A percentile compares a stretch with the other conserved stretches of the same genome.
Evolutionary conservation across 1,139 yeast genomes (phyloP).

Genomic region (Debaryomycetaceae sp.): DNA sequence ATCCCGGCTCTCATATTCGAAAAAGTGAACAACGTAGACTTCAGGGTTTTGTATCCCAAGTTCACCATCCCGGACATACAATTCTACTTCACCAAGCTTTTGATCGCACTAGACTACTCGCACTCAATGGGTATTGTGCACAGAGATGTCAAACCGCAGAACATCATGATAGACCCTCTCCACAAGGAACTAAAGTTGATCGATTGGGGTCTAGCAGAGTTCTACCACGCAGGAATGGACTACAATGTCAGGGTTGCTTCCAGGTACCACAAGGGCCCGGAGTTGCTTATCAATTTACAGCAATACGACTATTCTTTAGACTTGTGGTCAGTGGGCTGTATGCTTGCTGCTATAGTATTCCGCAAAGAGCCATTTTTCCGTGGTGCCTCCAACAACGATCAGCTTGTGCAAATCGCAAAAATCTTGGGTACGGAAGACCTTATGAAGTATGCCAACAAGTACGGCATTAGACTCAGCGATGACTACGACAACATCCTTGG

Average conservation of each 20-base stretch:
- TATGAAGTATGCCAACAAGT: conserved; percentile 56
- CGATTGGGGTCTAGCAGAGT: conserved; percentile 86
- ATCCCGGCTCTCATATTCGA: conserved; percentile 77
- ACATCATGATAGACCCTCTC: conserved; percentile 76
- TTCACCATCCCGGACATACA: conserved; percentile 62
- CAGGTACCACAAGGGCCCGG: conserved; percentile 80
- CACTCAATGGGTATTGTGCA: conserved; percentile 86
- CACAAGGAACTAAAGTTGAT: conserved; percentile 61
- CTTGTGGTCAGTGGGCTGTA: conserved; percentile 81
- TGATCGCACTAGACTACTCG: conserved; percentile 69
- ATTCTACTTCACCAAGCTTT: conserved; percentile 64
- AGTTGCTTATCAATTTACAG: conserved; percentile 66
- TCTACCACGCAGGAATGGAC: conserved; percentile 74
- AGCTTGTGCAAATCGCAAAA: conserved; percentile 72
- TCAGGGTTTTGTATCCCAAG: conserved; percentile 66
- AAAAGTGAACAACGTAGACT: conserved; percentile 67
- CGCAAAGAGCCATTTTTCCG: conserved; percentile 76
- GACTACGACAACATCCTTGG: conserved; percentile 70
- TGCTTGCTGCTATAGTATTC: conserved; percentile 73
- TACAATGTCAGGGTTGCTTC: conserved; percentile 81
- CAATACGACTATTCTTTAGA: conserved; percentile 78
- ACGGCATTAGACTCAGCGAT: conserved; percentile 55
- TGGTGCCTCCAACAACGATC: conserved; percentile 77
- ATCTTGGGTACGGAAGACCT: conserved; percentile 72
- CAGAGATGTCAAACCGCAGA: conserved; percentile 82